Evolutionary conservation across 2,329 filamentous ascomycete species (phyloP), one percentile per base, ranked within the genome.

Genomic region (Monilinia vaccinii-corymbosi): DNA sequence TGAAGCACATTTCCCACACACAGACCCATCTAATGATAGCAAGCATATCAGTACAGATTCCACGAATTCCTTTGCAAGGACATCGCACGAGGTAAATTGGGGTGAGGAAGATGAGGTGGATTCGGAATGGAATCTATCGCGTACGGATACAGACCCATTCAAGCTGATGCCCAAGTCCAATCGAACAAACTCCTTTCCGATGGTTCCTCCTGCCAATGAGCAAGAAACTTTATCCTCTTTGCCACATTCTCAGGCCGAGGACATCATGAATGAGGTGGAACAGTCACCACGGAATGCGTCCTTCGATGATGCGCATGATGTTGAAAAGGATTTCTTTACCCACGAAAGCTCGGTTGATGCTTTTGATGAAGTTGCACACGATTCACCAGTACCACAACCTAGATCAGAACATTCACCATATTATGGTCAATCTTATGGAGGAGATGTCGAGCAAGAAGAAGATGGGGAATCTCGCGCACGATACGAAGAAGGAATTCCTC

Each of bases 401-500:
- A 51, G 32, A 18, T 56, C 56, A 11, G 48, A 58, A 32, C 53
- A 52, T 32, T 28, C 59, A 45, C 40, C 61, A 46, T 63, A 63
- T 51, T 65, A 62, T 49, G 65, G 60, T 1, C 66, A 62, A 53
- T 52, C 65, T 28, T 67, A 65, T 55, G 66, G 69, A 4, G 67
- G 69, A 23, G 64, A 69, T 48, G 44, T 66, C 13, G 34, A 46
- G 18, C 65, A 76, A 14, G 75, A 75, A 40, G 75, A 78, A 42
- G 75, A 74, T 25, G 74, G 75, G 1, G 81, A 86, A 31, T 60
- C 60, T 18, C 62, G 69, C 50, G 80, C 81, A 28, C 81, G 87
- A 48, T 90, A 80, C 64, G 86, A 88, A 61, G 87, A 91, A 73
- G 87, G 87, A 0, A 61, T 90, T 5, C 86, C 87, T 1, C 72